Conservation (phyloP, 108 stramenopile genomes). For the Fistulifera pelliculosa region DNA sequence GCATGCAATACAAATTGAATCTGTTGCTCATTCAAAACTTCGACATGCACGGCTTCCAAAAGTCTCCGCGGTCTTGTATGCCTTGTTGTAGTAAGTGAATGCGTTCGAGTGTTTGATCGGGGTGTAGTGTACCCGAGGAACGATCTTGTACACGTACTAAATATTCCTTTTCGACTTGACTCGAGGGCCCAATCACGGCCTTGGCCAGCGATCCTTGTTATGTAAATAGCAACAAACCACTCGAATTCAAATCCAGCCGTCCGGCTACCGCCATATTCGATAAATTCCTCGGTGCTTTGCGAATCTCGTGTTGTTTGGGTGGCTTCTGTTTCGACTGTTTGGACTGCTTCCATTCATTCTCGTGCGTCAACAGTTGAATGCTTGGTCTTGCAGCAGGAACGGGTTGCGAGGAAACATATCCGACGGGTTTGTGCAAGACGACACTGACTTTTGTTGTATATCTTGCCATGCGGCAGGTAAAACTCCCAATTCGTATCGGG, state of each 20-base stretch:
- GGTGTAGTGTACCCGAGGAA: not conserved
- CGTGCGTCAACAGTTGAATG: conserved; percentile 38
- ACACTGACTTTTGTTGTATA: conserved; percentile 25
- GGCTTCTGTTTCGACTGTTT: not conserved
- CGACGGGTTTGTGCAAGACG: conserved; percentile 74
- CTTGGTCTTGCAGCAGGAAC: conserved; percentile 42
- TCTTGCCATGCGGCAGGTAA: not conserved
- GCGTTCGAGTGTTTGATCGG: not conserved
- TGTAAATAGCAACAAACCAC: conserved; percentile 69
- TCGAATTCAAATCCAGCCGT: conserved; percentile 59
- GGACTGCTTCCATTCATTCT: conserved; percentile 1
- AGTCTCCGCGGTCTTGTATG: not conserved
- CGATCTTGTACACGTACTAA: conserved; percentile 44
- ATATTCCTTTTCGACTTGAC: conserved; percentile 67
- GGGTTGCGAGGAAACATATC: conserved; percentile 69
- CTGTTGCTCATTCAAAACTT: conserved; percentile 7
- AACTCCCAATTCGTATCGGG: conserved; percentile 3
- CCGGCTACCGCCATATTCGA: conserved; percentile 61
- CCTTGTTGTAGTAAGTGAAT: conserved; percentile 3
- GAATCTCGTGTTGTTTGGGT: not conserved
- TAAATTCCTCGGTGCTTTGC: conserved; percentile 6
- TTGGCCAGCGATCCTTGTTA: conserved; percentile 54
- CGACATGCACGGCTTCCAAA: conserved; percentile 1
- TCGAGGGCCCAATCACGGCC: conserved; percentile 36
- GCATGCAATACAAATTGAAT: conserved; percentile 60